Conservation (phyloP, 805 yeast species). For the Wickerhamiella domercqiae region DNA sequence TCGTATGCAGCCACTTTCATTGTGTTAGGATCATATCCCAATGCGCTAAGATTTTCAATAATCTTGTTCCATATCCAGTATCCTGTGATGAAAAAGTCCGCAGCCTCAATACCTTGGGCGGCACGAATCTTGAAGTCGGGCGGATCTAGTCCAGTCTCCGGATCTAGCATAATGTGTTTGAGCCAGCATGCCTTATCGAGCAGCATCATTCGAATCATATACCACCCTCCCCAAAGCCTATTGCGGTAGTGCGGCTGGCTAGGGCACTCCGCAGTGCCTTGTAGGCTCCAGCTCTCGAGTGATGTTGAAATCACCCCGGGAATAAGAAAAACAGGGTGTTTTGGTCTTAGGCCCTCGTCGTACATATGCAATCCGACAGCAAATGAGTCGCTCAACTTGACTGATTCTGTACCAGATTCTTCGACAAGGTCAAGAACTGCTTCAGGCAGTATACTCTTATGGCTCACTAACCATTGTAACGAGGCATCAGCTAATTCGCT, state of each 20-base stretch:
- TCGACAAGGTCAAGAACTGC: slow-evolving; percentile 44
- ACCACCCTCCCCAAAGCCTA: slow-evolving; percentile 92
- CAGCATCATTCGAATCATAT: slow-evolving; percentile 85
- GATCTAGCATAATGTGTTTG: slow-evolving; percentile 76
- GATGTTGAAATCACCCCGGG: slow-evolving; percentile 97
- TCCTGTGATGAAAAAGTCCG: slow-evolving; percentile 92
- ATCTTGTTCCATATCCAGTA: slow-evolving; percentile 98
- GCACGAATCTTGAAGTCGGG: slow-evolving; percentile 67
- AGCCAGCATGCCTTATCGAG: slow-evolving; percentile 89
- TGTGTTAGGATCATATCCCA: slow-evolving; percentile 83
- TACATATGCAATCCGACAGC: slow-evolving; percentile 68
- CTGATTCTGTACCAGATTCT: slow-evolving; percentile 35
- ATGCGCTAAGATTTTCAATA: slow-evolving; percentile 82
- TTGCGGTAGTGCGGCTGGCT: slow-evolving; percentile 74
- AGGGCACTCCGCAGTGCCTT: slow-evolving; percentile 66
- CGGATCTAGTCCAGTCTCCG: slow-evolving; percentile 87
- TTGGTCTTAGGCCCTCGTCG: slow-evolving; percentile 33
- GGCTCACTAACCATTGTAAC: slow-evolving; percentile 16
- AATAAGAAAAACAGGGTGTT: slow-evolving; percentile 75
- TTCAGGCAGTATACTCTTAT: slow-evolving; percentile 50
- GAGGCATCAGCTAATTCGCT: slow-evolving; percentile 14
- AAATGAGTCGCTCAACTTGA: slow-evolving; percentile 53
- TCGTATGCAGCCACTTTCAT: slow-evolving; percentile 90
- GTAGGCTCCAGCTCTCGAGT: slow-evolving; percentile 80
- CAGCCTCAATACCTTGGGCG: slow-evolving; percentile 92